Percentiles rank a stretch among this genome's conserved stretches.
phyloP scores from a whole-genome alignment of 1,284 basidiomycete species.

The Cutaneotrichosporon cutaneum region DNA sequence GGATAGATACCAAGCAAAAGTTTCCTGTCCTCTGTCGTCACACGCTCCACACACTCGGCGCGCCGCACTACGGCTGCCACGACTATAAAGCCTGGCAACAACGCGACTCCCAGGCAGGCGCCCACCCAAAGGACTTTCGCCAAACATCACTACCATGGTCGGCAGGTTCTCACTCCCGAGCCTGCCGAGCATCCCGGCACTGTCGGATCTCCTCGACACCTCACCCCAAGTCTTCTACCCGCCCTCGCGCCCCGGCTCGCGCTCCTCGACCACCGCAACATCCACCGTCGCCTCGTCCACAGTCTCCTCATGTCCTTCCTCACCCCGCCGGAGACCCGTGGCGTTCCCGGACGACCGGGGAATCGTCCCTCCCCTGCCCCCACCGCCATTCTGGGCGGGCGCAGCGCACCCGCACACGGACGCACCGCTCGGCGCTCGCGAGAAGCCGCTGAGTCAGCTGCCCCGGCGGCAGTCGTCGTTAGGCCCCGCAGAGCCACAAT shows the following conservation, averaged over 20 bases:
- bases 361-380: constrained; percentile 6
- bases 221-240: constrained; percentile 23
- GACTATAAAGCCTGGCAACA: neutral
- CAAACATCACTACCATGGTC: constrained; percentile 11
- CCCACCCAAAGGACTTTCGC: neutral
- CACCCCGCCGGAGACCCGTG: constrained; percentile 6
- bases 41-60: neutral
- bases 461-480: constrained; percentile 9
- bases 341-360: neutral
- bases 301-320: constrained; percentile 17
- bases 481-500: neutral
- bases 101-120: neutral
- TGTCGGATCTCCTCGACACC: constrained; percentile 15
- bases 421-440: constrained; percentile 11
- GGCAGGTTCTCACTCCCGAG: constrained; percentile 23
- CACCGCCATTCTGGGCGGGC: constrained; percentile 12
- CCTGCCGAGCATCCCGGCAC: constrained; percentile 18
- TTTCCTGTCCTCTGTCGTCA: neutral
- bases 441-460: constrained; percentile 5
- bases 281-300: neutral
- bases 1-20: neutral
- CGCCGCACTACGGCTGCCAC: neutral
- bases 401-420: constrained; percentile 16
- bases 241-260: constrained; percentile 16
- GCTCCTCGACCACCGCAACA: neutral